Percentiles rank a stretch among this genome's conserved stretches.
These are phyloP conservation scores for Chaetomium fimeti DNA, from an alignment of 495 filamentous ascomycete genomes.

Conservation along the genomic window DNA sequence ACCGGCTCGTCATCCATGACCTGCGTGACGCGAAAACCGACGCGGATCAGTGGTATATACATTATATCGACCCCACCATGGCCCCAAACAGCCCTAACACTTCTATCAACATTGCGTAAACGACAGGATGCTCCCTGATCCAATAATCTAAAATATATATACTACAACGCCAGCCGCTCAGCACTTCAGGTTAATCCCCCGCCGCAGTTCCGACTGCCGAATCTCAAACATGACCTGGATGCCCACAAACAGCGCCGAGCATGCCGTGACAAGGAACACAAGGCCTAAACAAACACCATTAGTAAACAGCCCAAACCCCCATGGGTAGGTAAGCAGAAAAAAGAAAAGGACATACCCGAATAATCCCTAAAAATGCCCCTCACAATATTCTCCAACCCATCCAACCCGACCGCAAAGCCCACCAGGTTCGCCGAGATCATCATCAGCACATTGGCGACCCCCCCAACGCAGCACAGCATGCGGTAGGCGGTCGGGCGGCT, in stretches of 20 bases:
- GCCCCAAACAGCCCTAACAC: too few species aligned
- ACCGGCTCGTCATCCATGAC: too few species aligned
- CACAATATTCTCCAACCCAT: constrained; percentile 76
- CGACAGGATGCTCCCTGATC: neutral
- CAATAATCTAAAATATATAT: neutral
- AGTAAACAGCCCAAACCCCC: constrained; percentile 17
- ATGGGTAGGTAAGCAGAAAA: neutral
- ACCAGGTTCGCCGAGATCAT: constrained; percentile 96
- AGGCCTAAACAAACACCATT: constrained; percentile 48
- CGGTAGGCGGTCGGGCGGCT: constrained; percentile 67
- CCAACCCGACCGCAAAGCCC: constrained; percentile 87
- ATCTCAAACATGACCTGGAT: constrained; percentile 97
- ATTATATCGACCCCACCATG: neutral
- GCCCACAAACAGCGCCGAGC: constrained; percentile 72
- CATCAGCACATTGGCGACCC: constrained; percentile 83
- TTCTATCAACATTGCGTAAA: neutral
- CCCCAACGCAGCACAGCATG: constrained; percentile 79
- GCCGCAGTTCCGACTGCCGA: constrained; percentile 74
- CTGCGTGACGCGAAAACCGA: too few species aligned
- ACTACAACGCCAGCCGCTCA: constrained; percentile 35
- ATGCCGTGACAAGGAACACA: constrained; percentile 69
- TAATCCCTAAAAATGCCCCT: constrained; percentile 70
- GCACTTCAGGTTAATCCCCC: constrained; percentile 83
- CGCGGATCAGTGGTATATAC: neutral
- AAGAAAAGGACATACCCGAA: constrained; percentile 53